Evolutionary conservation across 306 rosid species (phyloP).

Genomic region (Begonia peltatifolia): DNA sequence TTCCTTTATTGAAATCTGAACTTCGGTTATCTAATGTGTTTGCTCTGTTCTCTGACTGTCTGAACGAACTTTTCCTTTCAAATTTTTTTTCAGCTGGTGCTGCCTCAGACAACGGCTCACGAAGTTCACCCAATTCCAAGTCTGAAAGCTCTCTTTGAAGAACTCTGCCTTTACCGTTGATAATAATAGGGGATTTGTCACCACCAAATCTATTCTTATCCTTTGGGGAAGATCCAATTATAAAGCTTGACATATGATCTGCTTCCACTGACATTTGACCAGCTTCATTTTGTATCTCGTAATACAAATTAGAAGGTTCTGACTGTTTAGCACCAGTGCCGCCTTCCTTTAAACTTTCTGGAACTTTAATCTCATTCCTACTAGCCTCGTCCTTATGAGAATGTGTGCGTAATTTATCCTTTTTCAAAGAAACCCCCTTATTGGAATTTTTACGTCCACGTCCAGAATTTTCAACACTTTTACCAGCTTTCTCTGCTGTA

Average conservation of each 20-base stretch:
- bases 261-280: slow-evolving; percentile 46
- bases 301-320: slow-evolving; percentile 30
- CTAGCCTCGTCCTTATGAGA: slow-evolving; percentile 33
- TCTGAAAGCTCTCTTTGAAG: slow-evolving; percentile 92
- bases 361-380: slow-evolving; percentile 33
- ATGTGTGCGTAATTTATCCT: slow-evolving; percentile 41
- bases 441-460: slow-evolving; percentile 37
- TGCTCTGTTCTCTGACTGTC: slow-evolving; percentile 38
- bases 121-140: slow-evolving; percentile 91
- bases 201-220: slow-evolving; percentile 25
- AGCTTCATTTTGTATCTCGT: slow-evolving; percentile 45
- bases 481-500: slow-evolving; percentile 37
- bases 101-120: slow-evolving; percentile 70
- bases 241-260: slow-evolving; percentile 25
- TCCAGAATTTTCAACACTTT: slow-evolving; percentile 35
- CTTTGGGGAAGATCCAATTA: slow-evolving; percentile 38
- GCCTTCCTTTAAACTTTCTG: slow-evolving; percentile 49
- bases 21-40: slow-evolving; percentile 39
- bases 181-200: slow-evolving; percentile 35
- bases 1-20: slow-evolving; percentile 43
- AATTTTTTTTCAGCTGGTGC: slow-evolving; percentile 41
- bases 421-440: slow-evolving; percentile 31
- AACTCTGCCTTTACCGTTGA: slow-evolving; percentile 38
- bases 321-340: slow-evolving; percentile 38
- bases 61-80: slow-evolving; percentile 63